A percentile compares a stretch with the other conserved stretches of the same genome.
phyloP scores from a whole-genome alignment of 2,329 filamentous ascomycete species.

The Colletotrichum godetiae region DNA sequence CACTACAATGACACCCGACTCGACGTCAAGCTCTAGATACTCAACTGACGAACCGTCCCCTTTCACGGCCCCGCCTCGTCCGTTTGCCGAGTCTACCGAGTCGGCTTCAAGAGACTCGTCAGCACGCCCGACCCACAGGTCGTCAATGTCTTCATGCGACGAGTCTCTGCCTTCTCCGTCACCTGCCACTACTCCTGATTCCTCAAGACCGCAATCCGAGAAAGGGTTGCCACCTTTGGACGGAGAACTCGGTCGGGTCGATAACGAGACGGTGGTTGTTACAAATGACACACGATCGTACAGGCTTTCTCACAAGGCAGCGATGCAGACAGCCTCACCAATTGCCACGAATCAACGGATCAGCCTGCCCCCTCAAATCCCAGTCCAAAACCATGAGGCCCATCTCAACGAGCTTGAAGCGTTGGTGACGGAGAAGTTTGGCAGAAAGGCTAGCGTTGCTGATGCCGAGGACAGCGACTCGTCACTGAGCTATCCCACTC shows the following conservation, averaged over 20 bases:
- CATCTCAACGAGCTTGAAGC: slow-evolving; percentile 30
- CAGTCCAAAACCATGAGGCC: slow-evolving; percentile 17
- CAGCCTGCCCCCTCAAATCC: slow-evolving; percentile 30
- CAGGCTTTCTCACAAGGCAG: slow-evolving; percentile 27
- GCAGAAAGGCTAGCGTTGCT: slow-evolving; percentile 26
- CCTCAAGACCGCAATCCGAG: slow-evolving; percentile 54
- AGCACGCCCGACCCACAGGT: slow-evolving; percentile 29
- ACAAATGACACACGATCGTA: slow-evolving; percentile 32
- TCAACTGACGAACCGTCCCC: slow-evolving; percentile 12
- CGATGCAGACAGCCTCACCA: slow-evolving; percentile 13
- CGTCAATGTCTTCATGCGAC: slow-evolving; percentile 48
- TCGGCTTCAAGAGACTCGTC: slow-evolving; percentile 28
- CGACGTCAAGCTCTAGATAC: slow-evolving; percentile 29
- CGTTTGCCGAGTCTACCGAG: slow-evolving; percentile 9
- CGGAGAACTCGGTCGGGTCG: slow-evolving; percentile 30
- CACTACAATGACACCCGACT: slow-evolving; percentile 19
- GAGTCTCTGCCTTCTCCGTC: slow-evolving; percentile 48
- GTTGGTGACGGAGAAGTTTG: slow-evolving; percentile 29
- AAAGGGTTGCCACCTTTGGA: slow-evolving; percentile 42
- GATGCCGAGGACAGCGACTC: slow-evolving; percentile 34
- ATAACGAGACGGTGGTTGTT: slow-evolving; percentile 28
- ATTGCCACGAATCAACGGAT: slow-evolving; percentile 20
- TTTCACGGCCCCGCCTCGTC: slow-evolving; percentile 1
- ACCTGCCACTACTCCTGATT: slow-evolving; percentile 51
- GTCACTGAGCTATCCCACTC: slow-evolving; percentile 22